Percentiles rank a stretch among this genome's conserved stretches.
Evolutionary conservation across 2,329 filamentous ascomycete genomes (phyloP).

Genomic region (Colletotrichum australisinense): DNA sequence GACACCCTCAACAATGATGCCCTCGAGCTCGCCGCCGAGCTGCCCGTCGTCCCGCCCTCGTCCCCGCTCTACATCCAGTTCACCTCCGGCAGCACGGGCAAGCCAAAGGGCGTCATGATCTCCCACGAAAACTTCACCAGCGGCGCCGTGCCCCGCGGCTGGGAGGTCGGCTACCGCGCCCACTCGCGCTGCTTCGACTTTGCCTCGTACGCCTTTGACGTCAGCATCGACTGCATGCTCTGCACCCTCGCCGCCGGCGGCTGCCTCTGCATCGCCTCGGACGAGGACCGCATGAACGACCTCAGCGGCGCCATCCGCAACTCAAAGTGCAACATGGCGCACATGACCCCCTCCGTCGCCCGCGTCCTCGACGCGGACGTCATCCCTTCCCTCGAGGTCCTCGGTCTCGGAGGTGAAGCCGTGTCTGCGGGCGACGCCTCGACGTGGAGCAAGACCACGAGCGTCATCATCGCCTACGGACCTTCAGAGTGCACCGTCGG

Average conservation of each 20-base stretch:
- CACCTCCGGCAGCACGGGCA: slow-evolving; percentile 73
- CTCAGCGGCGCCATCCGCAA: slow-evolving; percentile 57
- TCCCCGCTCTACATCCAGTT: slow-evolving; percentile 68
- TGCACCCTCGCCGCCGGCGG: slow-evolving; percentile 63
- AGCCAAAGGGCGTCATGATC: slow-evolving; percentile 71
- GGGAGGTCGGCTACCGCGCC: slow-evolving; percentile 54
- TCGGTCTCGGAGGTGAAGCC: slow-evolving; percentile 63
- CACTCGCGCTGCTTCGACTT: slow-evolving; percentile 59
- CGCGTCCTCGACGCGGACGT: slow-evolving; percentile 58
- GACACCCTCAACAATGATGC: slow-evolving; percentile 15
- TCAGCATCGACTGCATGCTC: slow-evolving; percentile 65
- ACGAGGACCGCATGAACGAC: slow-evolving; percentile 64
- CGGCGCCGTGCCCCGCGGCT: slow-evolving; percentile 54
- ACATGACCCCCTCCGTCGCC: slow-evolving; percentile 63
- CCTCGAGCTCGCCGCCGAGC: slow-evolving; percentile 29
- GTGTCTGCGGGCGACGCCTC: slow-evolving; percentile 63
- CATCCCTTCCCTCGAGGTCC: slow-evolving; percentile 57
- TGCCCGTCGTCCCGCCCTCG: slow-evolving; percentile 54
- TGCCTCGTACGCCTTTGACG: slow-evolving; percentile 66
- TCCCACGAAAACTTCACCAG: slow-evolving; percentile 60
- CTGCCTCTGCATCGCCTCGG: slow-evolving; percentile 65
- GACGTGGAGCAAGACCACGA: slow-evolving; percentile 57
- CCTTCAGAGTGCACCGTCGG: slow-evolving; percentile 67
- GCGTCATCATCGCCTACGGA: slow-evolving; percentile 63
- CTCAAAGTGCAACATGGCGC: slow-evolving; percentile 59